Evolutionary conservation across 306 rosid genomes (phyloP), one percentile per base, ranked within the genome.

Genomic region (Amphicarpaea edgeworthii): DNA sequence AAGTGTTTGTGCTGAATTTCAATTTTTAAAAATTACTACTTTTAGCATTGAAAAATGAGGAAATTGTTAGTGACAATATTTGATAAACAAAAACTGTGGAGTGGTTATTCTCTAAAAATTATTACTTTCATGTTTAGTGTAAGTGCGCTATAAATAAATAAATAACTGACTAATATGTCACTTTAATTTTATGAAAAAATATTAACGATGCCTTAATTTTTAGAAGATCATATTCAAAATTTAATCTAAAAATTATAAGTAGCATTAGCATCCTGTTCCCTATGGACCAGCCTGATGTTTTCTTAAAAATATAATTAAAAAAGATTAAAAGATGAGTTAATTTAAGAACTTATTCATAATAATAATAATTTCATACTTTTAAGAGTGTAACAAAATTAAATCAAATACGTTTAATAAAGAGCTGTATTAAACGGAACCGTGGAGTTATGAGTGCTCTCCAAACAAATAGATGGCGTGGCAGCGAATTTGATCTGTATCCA

Each of bases 401-500:
- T 21, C 40, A 72, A 14, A 12, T n/a, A 16, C 8, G 17, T 30
- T 24, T 19, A 49, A 30, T 32, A 45, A 45, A 62, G 37, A 47
- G 40, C 6, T 53, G 58, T 57, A 53, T 76, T 53, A 67, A 43
- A 68, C 34, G 28, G 34, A 65, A 55, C 34, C 12, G 40, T 17
- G 24, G 4, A 30, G 70, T 59, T 60, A 38, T 20, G 7, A 40
- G 38, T 41, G 46, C 10, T 26, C 28, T 47, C 16, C 10, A 24
- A 47, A 46, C 10, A 49, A 51, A 51, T 42, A 23, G 32, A 41
- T 53, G 20, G 38, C 28, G 26, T 24, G 59, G 43, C 5, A n/a
- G 32, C 24, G 47, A 43, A 42, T 47, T 5, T 15, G 46, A 12
- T 14, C 5, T 51, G 16, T 37, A 23, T 42, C 21, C 34, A 10